Percentiles rank a stretch among this genome's conserved stretches.
Conservation (phyloP, 192 early-diverging fungal genomes). For the Phycomyces blakesleeanus region DNA sequence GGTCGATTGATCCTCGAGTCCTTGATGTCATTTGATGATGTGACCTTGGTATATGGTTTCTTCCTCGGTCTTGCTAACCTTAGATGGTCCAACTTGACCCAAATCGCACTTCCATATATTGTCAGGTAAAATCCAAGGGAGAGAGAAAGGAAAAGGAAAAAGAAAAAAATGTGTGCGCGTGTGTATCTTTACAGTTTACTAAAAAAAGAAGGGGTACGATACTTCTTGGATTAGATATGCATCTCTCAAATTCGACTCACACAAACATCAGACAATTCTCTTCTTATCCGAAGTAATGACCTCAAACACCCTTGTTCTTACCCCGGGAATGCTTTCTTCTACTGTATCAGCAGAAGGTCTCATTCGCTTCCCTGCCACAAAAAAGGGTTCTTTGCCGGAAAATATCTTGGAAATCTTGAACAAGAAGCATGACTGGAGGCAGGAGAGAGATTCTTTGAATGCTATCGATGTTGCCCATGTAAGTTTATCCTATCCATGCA, state of each 20-base stretch:
- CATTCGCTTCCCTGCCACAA: constrained; percentile 39
- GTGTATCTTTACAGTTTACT: not conserved
- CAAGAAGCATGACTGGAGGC: constrained; percentile 44
- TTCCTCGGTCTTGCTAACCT: constrained; percentile 59
- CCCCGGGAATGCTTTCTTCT: constrained; percentile 43
- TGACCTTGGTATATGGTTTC: constrained; percentile 61
- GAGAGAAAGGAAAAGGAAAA: not conserved
- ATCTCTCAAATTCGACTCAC: constrained; percentile 32
- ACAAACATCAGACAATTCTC: constrained; percentile 39
- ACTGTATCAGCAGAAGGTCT: constrained; percentile 45
- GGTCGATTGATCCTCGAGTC: constrained; percentile 29
- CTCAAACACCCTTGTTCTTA: constrained; percentile 31
- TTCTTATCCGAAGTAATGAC: constrained; percentile 47
- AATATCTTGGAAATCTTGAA: constrained; percentile 38
- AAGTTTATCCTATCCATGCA: constrained; percentile 2
- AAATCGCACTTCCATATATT: constrained; percentile 71
- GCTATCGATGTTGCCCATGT: constrained; percentile 33
- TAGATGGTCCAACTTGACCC: constrained; percentile 67
- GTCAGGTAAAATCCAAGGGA: constrained; percentile 38
- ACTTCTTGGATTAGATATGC: constrained; percentile 32
- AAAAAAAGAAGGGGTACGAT: not conserved
- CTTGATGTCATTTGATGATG: constrained; percentile 40
- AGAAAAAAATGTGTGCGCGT: not conserved
- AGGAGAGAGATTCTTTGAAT: constrained; percentile 41
- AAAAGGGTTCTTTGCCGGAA: constrained; percentile 30